A percentile compares a stretch with the other conserved stretches of the same genome.
Conservation (phyloP, 176 grass and related monocot species). For the Hyparrhenia diplandra region DNA sequence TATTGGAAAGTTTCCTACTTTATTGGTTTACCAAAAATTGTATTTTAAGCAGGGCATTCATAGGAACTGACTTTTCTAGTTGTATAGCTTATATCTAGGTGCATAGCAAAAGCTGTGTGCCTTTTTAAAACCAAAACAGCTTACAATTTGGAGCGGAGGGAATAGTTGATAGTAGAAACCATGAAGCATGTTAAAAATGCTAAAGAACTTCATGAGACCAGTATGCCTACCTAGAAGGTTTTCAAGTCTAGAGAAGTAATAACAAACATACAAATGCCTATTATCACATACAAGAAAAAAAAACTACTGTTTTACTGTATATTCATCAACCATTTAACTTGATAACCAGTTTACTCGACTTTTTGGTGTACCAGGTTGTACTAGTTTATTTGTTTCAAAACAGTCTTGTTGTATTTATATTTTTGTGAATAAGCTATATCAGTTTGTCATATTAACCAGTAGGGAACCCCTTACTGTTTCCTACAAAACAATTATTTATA, state of each 20-base stretch:
- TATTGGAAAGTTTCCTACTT: no score
- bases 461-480: neutral
- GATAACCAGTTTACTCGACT: neutral
- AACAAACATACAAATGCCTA: neutral
- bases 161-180: no score
- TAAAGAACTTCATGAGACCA: neutral
- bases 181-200: neutral
- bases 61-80: neutral
- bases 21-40: neutral
- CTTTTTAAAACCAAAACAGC: no score
- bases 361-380: neutral
- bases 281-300: neutral
- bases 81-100: neutral
- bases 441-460: neutral
- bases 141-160: no score
- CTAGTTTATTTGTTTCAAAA: constrained; percentile 14
- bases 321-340: neutral
- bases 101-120: no score
- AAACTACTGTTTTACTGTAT: neutral
- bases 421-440: neutral
- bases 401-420: neutral
- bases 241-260: neutral
- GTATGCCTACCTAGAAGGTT: neutral
- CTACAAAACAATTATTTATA: neutral
- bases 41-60: neutral